Evolutionary conservation across 805 yeast genomes (phyloP).

Genomic region (Metschnikowia rubicola): DNA sequence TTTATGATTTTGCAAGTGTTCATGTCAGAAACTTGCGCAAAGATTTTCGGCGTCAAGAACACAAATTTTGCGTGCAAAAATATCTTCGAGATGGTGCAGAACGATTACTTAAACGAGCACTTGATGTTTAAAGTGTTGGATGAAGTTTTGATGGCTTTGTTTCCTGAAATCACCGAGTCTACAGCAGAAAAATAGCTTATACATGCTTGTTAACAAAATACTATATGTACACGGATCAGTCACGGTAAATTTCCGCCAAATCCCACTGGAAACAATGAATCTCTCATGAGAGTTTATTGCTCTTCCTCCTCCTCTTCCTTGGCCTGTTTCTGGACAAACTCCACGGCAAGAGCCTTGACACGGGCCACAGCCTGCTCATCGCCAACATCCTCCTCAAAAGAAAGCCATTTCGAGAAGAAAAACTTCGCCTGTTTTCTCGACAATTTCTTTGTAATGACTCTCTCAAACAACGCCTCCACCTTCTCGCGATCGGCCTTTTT

Average conservation of each 20-base stretch:
- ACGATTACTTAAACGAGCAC: conserved; percentile 65
- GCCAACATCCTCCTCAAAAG: conserved; percentile 65
- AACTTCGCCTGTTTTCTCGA: conserved; percentile 88
- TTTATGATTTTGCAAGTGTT: conserved; percentile 51
- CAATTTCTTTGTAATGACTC: conserved; percentile 66
- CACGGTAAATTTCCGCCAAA: no score
- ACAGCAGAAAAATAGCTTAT: not conserved
- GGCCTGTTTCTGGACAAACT: conserved; percentile 49
- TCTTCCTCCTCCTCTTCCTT: conserved; percentile 13
- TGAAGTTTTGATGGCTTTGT: conserved; percentile 46
- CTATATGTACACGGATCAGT: not conserved
- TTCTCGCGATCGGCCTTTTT: conserved; percentile 57
- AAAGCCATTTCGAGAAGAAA: conserved; percentile 90
- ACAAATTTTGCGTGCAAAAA: conserved; percentile 60
- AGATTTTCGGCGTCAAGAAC: conserved; percentile 66
- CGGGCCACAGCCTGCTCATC: conserved; percentile 73
- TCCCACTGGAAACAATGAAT: no score
- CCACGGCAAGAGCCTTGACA: conserved; percentile 88
- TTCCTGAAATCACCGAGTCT: conserved; percentile 19
- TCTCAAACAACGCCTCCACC: conserved; percentile 77
- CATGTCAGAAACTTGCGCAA: conserved; percentile 62
- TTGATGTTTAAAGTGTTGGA: conserved; percentile 60
- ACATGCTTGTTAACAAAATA: not conserved
- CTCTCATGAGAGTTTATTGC: not conserved
- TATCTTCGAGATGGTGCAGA: conserved; percentile 68